A percentile compares a stretch with the other conserved stretches of the same genome.
Conservation (phyloP, 192 early-diverging fungal species). For the Podila horticola region DNA sequence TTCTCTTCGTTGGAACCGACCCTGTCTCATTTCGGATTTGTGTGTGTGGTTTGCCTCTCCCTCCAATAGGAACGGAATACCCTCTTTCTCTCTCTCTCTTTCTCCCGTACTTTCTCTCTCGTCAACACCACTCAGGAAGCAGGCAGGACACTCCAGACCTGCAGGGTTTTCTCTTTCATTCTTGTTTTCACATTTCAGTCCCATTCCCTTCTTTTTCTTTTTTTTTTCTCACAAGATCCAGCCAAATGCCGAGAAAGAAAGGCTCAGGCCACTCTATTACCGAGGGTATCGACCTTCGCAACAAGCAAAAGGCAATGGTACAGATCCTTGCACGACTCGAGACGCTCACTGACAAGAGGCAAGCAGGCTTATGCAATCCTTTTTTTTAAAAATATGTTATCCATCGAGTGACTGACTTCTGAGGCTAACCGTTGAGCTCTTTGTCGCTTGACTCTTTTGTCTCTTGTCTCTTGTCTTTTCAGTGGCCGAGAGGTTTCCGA, state of each 20-base stretch:
- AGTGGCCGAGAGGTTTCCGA: slow-evolving; percentile 73
- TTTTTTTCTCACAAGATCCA: slow-evolving; percentile 2
- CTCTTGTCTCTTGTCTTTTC: slow-evolving; percentile 1
- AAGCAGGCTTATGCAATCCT: neutral
- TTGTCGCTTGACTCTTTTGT: neutral
- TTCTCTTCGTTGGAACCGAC: neutral
- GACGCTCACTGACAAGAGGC: slow-evolving; percentile 43
- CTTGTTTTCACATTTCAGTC: neutral
- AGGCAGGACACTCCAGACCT: too few relatives aligned
- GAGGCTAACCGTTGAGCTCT: neutral
- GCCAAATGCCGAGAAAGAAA: slow-evolving; percentile 17
- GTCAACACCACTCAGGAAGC: too few relatives aligned
- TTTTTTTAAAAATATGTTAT: too few relatives aligned
- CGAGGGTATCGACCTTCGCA: slow-evolving; percentile 26
- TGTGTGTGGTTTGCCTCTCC: neutral
- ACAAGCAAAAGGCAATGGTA: slow-evolving; percentile 41
- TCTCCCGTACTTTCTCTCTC: neutral
- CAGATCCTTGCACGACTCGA: slow-evolving; percentile 36
- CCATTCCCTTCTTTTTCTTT: neutral
- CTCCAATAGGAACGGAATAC: neutral
- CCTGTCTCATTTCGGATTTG: neutral
- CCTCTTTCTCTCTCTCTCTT: neutral
- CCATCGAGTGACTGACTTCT: neutral
- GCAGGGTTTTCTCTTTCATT: neutral
- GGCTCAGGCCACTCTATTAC: slow-evolving; percentile 17